A percentile compares a stretch with the other conserved stretches of the same genome.
Evolutionary conservation across 305 asterid species (phyloP).

Genomic region (Fraxinus dipetala): DNA sequence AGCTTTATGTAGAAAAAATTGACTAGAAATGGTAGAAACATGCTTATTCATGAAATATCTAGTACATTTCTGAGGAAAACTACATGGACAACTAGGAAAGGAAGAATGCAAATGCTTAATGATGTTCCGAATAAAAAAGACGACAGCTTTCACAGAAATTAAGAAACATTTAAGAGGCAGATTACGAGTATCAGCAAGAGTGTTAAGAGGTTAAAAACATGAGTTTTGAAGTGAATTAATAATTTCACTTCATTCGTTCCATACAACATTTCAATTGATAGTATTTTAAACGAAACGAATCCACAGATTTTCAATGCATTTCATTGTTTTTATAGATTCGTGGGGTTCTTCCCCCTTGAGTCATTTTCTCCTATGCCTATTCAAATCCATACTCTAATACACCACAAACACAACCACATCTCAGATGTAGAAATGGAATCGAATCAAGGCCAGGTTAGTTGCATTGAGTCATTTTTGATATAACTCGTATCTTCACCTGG

Average conservation of each 20-base stretch:
- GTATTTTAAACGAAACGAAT: too few species aligned
- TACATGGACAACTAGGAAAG: conserved; percentile 10
- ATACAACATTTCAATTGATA: too few species aligned
- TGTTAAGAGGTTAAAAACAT: too few species aligned
- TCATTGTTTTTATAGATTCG: not conserved
- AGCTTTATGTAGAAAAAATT: not conserved
- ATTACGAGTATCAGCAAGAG: too few species aligned
- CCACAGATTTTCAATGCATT: too few species aligned
- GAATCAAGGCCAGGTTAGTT: not conserved
- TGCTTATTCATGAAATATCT: not conserved
- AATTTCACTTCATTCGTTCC: too few species aligned
- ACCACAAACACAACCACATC: not conserved
- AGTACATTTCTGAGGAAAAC: conserved; percentile 4
- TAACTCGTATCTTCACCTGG: too few species aligned
- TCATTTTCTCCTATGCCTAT: not conserved
- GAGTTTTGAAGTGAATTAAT: too few species aligned
- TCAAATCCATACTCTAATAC: not conserved
- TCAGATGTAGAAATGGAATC: not conserved
- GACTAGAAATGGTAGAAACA: not conserved
- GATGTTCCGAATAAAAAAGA: too few species aligned
- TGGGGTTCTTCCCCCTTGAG: not conserved
- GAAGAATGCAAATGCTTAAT: conserved; percentile 7
- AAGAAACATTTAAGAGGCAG: too few species aligned
- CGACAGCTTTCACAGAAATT: too few species aligned
- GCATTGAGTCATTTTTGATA: not conserved